Percentiles rank a stretch among this genome's conserved stretches.
phyloP scores from a whole-genome alignment of 163 green algal species.

The Prototheca wickerhamii region DNA sequence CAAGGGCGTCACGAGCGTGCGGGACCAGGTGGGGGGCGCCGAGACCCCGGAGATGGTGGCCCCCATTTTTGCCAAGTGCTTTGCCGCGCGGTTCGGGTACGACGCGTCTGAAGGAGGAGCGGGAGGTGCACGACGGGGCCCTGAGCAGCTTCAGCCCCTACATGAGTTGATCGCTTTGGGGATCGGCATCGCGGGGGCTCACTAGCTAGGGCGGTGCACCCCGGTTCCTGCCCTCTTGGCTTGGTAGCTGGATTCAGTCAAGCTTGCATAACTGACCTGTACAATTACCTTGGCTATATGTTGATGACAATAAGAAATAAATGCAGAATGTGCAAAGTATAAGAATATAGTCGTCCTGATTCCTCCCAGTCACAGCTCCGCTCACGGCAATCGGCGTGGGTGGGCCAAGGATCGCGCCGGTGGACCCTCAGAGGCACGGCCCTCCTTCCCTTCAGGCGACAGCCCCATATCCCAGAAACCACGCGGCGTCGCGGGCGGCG shows the following conservation, averaged over 20 bases:
- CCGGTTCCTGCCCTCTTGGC: too few species aligned
- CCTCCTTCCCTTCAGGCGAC: background rate
- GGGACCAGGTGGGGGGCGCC: background rate
- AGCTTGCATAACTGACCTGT: too few species aligned
- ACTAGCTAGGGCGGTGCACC: too few species aligned
- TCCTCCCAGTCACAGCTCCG: background rate
- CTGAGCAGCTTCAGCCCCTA: background rate
- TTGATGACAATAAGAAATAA: too few species aligned
- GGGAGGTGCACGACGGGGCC: background rate
- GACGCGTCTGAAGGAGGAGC: background rate
- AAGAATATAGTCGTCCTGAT: too few species aligned
- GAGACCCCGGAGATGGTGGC: background rate
- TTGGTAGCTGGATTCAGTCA: too few species aligned
- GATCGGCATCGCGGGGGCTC: too few species aligned
- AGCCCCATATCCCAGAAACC: conserved; percentile 48
- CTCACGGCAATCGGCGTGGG: background rate
- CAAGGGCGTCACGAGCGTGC: background rate
- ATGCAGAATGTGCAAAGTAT: too few species aligned
- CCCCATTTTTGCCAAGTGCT: background rate
- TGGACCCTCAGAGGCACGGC: background rate
- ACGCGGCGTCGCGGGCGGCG: conserved; percentile 40
- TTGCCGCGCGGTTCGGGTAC: background rate
- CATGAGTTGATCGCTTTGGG: too few species aligned
- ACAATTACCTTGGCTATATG: too few species aligned
- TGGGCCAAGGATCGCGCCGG: background rate